Evolutionary conservation across 306 rosid genomes (phyloP).

Genomic region (Comarum palustre): DNA sequence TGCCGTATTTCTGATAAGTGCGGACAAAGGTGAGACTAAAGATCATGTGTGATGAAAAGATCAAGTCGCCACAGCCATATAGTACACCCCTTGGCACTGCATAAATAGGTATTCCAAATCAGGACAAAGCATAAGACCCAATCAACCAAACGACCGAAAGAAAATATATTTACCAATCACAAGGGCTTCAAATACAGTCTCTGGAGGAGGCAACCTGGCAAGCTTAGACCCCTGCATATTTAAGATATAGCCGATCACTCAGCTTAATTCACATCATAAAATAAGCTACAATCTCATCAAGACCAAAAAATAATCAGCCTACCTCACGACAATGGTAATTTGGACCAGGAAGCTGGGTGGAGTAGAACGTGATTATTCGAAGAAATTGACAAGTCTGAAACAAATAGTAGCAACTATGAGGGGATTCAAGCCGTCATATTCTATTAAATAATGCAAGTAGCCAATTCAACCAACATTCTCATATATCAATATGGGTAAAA

Average conservation of each 20-base stretch:
- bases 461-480: neutral
- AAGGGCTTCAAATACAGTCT: slow-evolving; percentile 61
- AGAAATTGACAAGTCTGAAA: slow-evolving; percentile 80
- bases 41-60: slow-evolving; percentile 97
- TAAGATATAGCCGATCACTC: neutral
- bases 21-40: slow-evolving; percentile 81
- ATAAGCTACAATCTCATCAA: neutral
- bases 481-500: neutral
- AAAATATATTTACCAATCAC: slow-evolving; percentile 58
- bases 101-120: slow-evolving; percentile 25
- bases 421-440: neutral
- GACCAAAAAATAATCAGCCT: slow-evolving; percentile 16
- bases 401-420: slow-evolving; percentile 25
- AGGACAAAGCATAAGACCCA: slow-evolving; percentile 16
- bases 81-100: slow-evolving; percentile 87
- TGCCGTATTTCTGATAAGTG: slow-evolving; percentile 85
- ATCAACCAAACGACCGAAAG: slow-evolving; percentile 4
- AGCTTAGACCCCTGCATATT: slow-evolving; percentile 74
- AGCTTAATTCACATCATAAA: neutral
- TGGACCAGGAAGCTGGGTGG: slow-evolving; percentile 99
- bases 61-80: slow-evolving; percentile 97
- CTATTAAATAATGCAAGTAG: neutral
- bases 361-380: slow-evolving; percentile 82
- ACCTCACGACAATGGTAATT: slow-evolving; percentile 99
- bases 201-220: slow-evolving; percentile 80